A percentile compares a stretch with the other conserved stretches of the same genome.
Conservation (phyloP, 2,329 filamentous ascomycete genomes). For the Colletotrichum sp. region DNA sequence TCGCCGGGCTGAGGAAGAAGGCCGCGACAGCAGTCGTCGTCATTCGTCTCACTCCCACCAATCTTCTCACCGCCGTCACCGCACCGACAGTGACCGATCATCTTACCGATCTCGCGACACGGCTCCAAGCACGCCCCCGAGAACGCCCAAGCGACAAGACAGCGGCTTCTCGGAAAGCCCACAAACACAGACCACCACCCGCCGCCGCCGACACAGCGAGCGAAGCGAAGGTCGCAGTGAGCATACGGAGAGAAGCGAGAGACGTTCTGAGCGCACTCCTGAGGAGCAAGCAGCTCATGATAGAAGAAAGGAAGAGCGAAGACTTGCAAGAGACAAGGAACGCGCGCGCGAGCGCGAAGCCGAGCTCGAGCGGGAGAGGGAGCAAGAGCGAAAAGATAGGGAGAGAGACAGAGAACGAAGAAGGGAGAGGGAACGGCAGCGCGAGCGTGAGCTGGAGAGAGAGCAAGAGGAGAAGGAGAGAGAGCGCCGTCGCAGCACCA, state of each 20-base stretch:
- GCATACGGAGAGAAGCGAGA: slow-evolving; percentile 7
- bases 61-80: slow-evolving; percentile 32
- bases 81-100: slow-evolving; percentile 40
- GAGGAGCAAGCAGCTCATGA: slow-evolving; percentile 58
- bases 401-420: slow-evolving; percentile 1
- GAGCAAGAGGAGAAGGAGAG: background rate
- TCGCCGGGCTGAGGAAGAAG: slow-evolving; percentile 36
- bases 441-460: slow-evolving; percentile 20
- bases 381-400: background rate
- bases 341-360: slow-evolving; percentile 3
- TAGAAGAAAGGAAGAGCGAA: slow-evolving; percentile 52
- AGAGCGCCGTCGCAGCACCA: slow-evolving; percentile 26
- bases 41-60: slow-evolving; percentile 23
- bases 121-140: slow-evolving; percentile 35
- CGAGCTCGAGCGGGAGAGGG: slow-evolving; percentile 11
- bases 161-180: slow-evolving; percentile 51
- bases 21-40: slow-evolving; percentile 31
- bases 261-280: slow-evolving; percentile 39
- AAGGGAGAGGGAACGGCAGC: slow-evolving; percentile 8
- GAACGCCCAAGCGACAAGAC: slow-evolving; percentile 48
- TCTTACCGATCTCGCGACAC: slow-evolving; percentile 32
- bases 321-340: slow-evolving; percentile 22
- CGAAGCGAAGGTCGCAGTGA: slow-evolving; percentile 2
- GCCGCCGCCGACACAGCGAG: slow-evolving; percentile 5
- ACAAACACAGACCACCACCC: background rate